These are phyloP conservation scores for Mycena rosella DNA, from an alignment of 768 basidiomycete species.

Conservation along the genomic window DNA sequence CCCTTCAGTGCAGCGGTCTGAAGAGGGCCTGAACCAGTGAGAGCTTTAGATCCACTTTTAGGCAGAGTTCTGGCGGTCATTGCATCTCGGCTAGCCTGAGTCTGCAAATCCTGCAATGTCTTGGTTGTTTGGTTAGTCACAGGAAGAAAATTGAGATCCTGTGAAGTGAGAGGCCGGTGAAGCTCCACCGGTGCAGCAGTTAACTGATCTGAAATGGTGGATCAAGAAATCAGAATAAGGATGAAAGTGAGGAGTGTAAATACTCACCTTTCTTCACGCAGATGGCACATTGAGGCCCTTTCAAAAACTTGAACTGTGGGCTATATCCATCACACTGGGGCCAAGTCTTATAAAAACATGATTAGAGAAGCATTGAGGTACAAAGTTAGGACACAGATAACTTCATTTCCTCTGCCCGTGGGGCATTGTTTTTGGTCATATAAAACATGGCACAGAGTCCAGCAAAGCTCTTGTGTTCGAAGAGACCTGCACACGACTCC, in stretches of 20 bases:
- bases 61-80: conserved; percentile 18
- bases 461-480: not conserved
- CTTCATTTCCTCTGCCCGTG: conserved; percentile 15
- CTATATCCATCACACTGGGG: conserved; percentile 15
- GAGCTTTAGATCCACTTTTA: conserved; percentile 1
- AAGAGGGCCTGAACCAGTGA: too few species aligned
- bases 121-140: not conserved
- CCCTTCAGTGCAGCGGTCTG: too few species aligned
- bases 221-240: not conserved
- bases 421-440: not conserved
- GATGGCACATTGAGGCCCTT: conserved; percentile 5
- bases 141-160: not conserved
- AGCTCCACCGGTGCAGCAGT: not conserved
- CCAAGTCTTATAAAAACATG: not conserved
- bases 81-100: conserved; percentile 7
- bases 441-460: conserved; percentile 10
- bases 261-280: conserved; percentile 10
- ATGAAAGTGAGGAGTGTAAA: too few species aligned
- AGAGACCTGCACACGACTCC: not conserved
- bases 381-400: not conserved
- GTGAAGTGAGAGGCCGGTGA: not conserved
- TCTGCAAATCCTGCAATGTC: conserved; percentile 5
- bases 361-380: not conserved
- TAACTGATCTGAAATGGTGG: not conserved
- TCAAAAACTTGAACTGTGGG: conserved; percentile 1